phyloP scores from a whole-genome alignment of 2,329 filamentous ascomycete genomes.

The Trichoderma citrinoviride region DNA sequence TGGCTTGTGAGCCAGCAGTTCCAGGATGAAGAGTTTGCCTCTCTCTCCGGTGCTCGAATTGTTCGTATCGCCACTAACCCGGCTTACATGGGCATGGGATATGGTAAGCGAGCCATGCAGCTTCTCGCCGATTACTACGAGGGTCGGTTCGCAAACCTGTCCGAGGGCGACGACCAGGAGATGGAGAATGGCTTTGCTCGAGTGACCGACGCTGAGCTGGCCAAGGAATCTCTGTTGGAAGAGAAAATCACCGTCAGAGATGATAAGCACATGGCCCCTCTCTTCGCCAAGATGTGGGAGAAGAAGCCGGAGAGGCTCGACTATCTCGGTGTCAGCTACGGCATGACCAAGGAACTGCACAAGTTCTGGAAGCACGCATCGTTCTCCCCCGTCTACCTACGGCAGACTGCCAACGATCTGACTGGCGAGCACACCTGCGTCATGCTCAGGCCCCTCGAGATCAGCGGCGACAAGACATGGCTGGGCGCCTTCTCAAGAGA shows the following conservation, averaged over 20 bases:
- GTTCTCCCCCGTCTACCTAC: constrained; percentile 87
- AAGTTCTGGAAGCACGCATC: constrained; percentile 93
- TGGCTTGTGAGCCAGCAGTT: constrained; percentile 98
- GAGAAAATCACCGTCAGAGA: constrained; percentile 90
- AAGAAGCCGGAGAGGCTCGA: constrained; percentile 77
- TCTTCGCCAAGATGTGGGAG: constrained; percentile 86
- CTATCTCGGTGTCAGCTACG: constrained; percentile 94
- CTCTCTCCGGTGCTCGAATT: constrained; percentile 84
- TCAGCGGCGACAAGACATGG: constrained; percentile 72
- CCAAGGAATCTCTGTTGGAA: constrained; percentile 70
- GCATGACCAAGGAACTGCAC: constrained; percentile 80
- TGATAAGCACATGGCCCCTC: constrained; percentile 84
- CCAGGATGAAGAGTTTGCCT: constrained; percentile 94
- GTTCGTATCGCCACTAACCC: constrained; percentile 96
- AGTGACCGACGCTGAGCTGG: constrained; percentile 78
- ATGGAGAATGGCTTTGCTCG: constrained; percentile 67
- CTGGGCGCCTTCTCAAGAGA: constrained; percentile 87
- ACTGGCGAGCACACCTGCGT: constrained; percentile 98
- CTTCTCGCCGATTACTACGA: constrained; percentile 92
- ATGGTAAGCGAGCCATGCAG: constrained; percentile 83
- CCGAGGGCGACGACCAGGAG: constrained; percentile 61
- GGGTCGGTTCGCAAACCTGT: constrained; percentile 82
- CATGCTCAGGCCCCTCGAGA: constrained; percentile 81
- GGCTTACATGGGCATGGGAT: constrained; percentile 89
- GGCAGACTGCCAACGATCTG: constrained; percentile 92